Percentiles rank a stretch among this genome's conserved stretches.
Evolutionary conservation across 2,329 filamentous ascomycete genomes (phyloP).

Genomic region (Diaporthe batatas): DNA sequence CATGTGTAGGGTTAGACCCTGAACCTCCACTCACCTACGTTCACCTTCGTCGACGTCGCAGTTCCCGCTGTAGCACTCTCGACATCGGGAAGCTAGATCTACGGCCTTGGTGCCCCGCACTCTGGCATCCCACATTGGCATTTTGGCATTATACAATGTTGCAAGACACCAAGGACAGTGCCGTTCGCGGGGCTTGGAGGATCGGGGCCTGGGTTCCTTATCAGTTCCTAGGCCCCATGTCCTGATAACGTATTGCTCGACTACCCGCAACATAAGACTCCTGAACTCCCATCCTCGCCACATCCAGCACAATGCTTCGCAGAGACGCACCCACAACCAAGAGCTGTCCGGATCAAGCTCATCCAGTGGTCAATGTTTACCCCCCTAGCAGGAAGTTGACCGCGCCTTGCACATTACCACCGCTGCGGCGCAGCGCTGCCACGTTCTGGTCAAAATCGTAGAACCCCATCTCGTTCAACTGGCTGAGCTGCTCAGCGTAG

Average conservation of each 20-base stretch:
- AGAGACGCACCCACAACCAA: conserved; percentile 16
- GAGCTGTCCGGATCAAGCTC: not conserved
- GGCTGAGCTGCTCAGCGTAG: conserved; percentile 89
- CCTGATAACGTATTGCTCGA: conserved; percentile 25
- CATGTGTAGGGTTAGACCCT: not conserved
- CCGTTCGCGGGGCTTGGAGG: not conserved
- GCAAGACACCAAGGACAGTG: not conserved
- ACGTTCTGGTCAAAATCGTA: conserved; percentile 96
- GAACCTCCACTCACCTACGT: not conserved
- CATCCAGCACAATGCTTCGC: conserved; percentile 26
- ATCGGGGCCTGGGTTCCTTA: not conserved
- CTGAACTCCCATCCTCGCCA: conserved; percentile 22
- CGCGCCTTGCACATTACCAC: conserved; percentile 94
- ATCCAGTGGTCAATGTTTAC: conserved; percentile 22
- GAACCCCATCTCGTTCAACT: conserved; percentile 99
- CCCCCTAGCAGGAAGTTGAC: conserved; percentile 77
- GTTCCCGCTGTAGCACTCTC: not conserved
- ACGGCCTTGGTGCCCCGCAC: not conserved
- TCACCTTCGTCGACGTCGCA: not conserved
- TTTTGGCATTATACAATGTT: not conserved
- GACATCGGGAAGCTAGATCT: not conserved
- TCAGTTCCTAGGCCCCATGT: conserved; percentile 18
- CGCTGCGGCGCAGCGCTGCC: conserved; percentile 85
- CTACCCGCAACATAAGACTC: conserved; percentile 17
- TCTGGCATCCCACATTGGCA: not conserved